These are phyloP conservation scores for Aspergillus haitiensis DNA, from an alignment of 495 filamentous ascomycete genomes.

Conservation along the genomic window DNA sequence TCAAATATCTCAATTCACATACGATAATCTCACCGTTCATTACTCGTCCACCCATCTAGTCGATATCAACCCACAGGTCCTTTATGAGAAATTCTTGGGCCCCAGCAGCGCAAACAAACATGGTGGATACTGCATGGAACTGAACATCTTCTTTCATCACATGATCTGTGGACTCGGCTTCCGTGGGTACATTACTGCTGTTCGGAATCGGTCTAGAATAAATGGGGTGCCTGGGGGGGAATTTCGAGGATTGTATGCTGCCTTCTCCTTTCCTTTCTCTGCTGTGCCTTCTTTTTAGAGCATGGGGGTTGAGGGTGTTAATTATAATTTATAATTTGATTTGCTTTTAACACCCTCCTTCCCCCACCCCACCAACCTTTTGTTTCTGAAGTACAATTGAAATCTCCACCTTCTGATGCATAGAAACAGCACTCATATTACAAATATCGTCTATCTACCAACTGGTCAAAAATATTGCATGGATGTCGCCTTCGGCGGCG, in stretches of 20 bases:
- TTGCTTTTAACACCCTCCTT: too few species aligned
- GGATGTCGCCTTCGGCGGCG: constrained; percentile 72
- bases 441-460: constrained; percentile 63
- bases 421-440: constrained; percentile 60
- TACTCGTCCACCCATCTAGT: constrained; percentile 54
- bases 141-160: constrained; percentile 64
- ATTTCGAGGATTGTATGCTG: constrained; percentile 44
- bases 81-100: constrained; percentile 66
- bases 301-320: too few species aligned
- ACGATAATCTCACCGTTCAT: constrained; percentile 65
- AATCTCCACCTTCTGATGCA: background rate
- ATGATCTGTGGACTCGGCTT: constrained; percentile 65
- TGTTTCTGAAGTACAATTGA: too few species aligned
- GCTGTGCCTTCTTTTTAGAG: too few species aligned
- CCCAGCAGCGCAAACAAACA: constrained; percentile 40
- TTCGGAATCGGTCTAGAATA: constrained; percentile 36
- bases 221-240: constrained; percentile 35
- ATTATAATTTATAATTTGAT: too few species aligned
- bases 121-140: constrained; percentile 82
- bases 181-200: constrained; percentile 52
- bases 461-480: constrained; percentile 53
- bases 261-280: background rate
- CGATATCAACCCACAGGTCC: constrained; percentile 53
- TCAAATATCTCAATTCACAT: constrained; percentile 63
- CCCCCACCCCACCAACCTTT: too few species aligned